Percentiles rank a stretch among this genome's conserved stretches.
Conservation (phyloP, 805 yeast species). For the Wickerhamiella brachini region DNA sequence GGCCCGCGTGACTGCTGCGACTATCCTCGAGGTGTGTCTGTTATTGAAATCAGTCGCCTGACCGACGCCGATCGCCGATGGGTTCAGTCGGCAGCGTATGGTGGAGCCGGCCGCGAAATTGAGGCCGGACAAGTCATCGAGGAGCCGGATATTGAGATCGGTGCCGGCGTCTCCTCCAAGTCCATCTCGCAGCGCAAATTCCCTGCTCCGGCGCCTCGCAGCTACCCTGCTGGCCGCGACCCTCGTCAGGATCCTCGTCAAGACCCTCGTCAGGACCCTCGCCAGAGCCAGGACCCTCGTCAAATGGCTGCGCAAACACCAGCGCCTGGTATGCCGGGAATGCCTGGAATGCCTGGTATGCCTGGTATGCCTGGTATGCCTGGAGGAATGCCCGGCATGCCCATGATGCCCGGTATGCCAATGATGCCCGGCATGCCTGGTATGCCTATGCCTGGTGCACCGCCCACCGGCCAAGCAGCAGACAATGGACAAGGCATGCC, state of each 20-base stretch:
- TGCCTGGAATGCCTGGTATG: conserved; percentile 13
- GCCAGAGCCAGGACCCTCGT: conserved; percentile 2
- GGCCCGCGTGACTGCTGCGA: conserved; percentile 98
- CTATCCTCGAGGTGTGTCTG: conserved; percentile 77
- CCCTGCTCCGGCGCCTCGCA: not conserved
- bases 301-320: conserved; percentile 3
- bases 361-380: conserved; percentile 6
- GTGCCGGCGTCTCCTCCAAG: conserved; percentile 84
- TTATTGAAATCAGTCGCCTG: conserved; percentile 73
- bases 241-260: not conserved
- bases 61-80: conserved; percentile 91
- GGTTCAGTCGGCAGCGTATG: conserved; percentile 87
- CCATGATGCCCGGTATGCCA: conserved; percentile 11
- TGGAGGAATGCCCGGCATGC: not conserved
- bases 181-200: conserved; percentile 34
- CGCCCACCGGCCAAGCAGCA: not conserved
- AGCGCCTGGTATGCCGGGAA: conserved; percentile 17
- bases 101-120: conserved; percentile 90
- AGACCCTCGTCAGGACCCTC: not conserved
- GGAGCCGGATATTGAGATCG: conserved; percentile 96
- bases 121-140: conserved; percentile 73
- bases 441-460: conserved; percentile 11
- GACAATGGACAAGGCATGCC: conserved; percentile 3
- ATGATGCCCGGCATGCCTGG: conserved; percentile 12
- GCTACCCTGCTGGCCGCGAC: not conserved